Evolutionary conservation across 768 basidiomycete genomes (phyloP).

Genomic region (Solioccasus polychromus): DNA sequence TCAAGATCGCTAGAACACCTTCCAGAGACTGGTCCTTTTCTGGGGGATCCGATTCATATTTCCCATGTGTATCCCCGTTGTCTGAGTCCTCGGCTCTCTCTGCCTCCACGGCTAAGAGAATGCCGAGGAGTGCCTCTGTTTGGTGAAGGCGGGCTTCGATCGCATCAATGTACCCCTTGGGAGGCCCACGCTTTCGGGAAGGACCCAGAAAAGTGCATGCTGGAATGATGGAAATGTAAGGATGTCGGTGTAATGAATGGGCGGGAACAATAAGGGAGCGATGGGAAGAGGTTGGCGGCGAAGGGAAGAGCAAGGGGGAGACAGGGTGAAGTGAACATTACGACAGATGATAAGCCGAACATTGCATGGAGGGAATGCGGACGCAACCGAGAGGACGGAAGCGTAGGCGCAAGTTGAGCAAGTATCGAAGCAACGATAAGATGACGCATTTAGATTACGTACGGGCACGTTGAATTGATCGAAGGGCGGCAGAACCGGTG

Average conservation of each 20-base stretch:
- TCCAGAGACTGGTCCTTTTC: conserved; percentile 16
- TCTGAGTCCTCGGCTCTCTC: conserved; percentile 15
- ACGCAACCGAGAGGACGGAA: neutral
- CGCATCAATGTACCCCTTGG: conserved; percentile 94
- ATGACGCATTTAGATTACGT: conserved; percentile 15
- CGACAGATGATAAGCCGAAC: conserved; percentile 14
- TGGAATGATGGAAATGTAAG: conserved; percentile 25
- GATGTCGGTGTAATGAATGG: conserved; percentile 8
- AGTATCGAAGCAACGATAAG: conserved; percentile 4
- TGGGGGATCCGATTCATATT: neutral
- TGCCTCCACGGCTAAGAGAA: conserved; percentile 55
- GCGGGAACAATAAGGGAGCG: neutral
- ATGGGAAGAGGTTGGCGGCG: conserved; percentile 9
- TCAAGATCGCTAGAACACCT: conserved; percentile 47
- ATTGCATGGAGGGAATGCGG: conserved; percentile 12
- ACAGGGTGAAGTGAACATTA: conserved; percentile 15
- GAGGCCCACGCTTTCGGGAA: conserved; percentile 80
- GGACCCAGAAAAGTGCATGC: conserved; percentile 79
- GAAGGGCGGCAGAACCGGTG: conserved; percentile 3
- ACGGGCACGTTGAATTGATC: conserved; percentile 6
- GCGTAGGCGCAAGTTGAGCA: neutral
- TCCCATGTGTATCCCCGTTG: conserved; percentile 35
- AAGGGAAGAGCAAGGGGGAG: conserved; percentile 5
- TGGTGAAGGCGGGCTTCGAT: conserved; percentile 90
- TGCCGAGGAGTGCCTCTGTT: conserved; percentile 85